These are phyloP conservation scores for Rutstroemia sp. DNA, from an alignment of 2,329 filamentous ascomycete species.

Conservation along the genomic window DNA sequence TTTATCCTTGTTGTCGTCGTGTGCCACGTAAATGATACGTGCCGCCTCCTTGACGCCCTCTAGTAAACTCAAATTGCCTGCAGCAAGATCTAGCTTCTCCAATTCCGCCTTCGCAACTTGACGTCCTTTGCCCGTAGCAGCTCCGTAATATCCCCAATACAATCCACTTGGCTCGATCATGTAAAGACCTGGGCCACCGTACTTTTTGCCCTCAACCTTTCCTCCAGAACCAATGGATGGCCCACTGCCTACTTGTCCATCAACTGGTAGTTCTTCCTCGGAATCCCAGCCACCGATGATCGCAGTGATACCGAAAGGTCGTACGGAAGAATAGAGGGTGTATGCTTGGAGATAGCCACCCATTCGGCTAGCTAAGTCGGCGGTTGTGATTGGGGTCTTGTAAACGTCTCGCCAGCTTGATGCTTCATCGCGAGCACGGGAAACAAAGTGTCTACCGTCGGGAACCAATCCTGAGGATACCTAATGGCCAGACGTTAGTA, in stretches of 20 bases:
- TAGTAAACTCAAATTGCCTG: constrained; percentile 67
- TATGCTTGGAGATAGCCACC: constrained; percentile 95
- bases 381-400: constrained; percentile 87
- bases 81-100: constrained; percentile 88
- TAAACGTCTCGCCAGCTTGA: constrained; percentile 85
- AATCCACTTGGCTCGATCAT: constrained; percentile 98
- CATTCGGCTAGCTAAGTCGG: constrained; percentile 85
- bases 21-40: constrained; percentile 92
- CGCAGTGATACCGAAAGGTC: constrained; percentile 92
- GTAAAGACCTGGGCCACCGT: constrained; percentile 89
- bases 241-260: constrained; percentile 81
- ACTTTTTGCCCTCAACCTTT: constrained; percentile 66
- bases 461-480: constrained; percentile 91
- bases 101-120: constrained; percentile 97
- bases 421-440: constrained; percentile 89
- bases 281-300: constrained; percentile 93
- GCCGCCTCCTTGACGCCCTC: constrained; percentile 95
- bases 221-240: constrained; percentile 76
- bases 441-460: constrained; percentile 91
- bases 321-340: constrained; percentile 93
- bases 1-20: constrained; percentile 99
- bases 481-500: constrained; percentile 39
- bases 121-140: constrained; percentile 91
- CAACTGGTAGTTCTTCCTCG: constrained; percentile 75
- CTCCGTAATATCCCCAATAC: constrained; percentile 99